Evolutionary conservation across 331 rosid species (phyloP).

Genomic region (Saraca asoca): DNA sequence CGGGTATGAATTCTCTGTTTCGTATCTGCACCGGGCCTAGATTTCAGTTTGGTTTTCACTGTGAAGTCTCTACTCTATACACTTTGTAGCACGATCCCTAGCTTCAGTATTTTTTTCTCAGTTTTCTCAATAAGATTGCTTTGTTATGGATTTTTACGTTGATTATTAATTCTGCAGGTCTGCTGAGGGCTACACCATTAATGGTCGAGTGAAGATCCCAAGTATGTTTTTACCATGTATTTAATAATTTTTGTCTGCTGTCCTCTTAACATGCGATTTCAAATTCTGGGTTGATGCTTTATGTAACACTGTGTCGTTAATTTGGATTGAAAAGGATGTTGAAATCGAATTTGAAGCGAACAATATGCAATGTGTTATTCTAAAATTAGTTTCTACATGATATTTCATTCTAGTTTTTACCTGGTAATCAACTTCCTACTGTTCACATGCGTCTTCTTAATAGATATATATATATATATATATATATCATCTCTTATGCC

Average conservation of each 20-base stretch:
- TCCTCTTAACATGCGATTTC: neutral
- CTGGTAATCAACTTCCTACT: constrained; percentile 1
- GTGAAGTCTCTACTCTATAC: constrained; percentile 14
- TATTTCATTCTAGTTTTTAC: neutral
- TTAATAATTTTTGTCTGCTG: constrained; percentile 10
- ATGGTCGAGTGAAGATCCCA: constrained; percentile 86
- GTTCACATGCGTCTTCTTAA: neutral
- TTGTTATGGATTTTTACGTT: constrained; percentile 6
- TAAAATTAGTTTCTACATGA: neutral
- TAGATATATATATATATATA: too few relatives aligned
- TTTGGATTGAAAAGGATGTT: neutral
- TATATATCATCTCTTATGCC: neutral
- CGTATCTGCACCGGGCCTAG: too few relatives aligned
- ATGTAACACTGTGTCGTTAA: neutral
- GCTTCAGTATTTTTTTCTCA: constrained; percentile 5
- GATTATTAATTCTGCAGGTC: constrained; percentile 47
- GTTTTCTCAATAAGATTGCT: neutral
- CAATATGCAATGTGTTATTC: constrained; percentile 5
- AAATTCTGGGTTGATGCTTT: constrained; percentile 10
- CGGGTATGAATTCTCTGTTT: constrained; percentile 51
- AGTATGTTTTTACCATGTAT: constrained; percentile 48
- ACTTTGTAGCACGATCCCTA: constrained; percentile 10
- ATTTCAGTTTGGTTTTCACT: too few relatives aligned
- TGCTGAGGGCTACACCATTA: constrained; percentile 77
- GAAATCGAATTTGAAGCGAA: constrained; percentile 13